These are phyloP conservation scores for Candida pseudocylindracea DNA, from an alignment of 1,139 yeast species.

Conservation along the genomic window DNA sequence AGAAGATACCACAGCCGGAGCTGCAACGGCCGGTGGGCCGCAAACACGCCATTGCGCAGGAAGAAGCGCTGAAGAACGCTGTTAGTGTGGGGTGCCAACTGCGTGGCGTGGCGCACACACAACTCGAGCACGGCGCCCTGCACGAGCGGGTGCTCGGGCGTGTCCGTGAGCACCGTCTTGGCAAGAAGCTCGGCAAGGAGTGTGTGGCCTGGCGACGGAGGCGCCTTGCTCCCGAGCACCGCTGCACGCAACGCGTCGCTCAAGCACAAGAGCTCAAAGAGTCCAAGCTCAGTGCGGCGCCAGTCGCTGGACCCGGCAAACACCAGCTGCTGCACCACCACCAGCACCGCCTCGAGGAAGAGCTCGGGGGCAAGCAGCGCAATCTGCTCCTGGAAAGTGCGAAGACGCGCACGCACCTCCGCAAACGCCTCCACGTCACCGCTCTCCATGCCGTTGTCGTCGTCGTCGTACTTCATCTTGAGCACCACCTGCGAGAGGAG, in stretches of 20 bases:
- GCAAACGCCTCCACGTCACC: slow-evolving; percentile 45
- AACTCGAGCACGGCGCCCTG: slow-evolving; percentile 71
- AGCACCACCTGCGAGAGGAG: slow-evolving; percentile 47
- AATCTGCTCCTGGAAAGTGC: slow-evolving; percentile 66
- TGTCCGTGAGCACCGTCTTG: slow-evolving; percentile 37
- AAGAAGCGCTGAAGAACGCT: slow-evolving; percentile 11
- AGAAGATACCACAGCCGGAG: slow-evolving; percentile 82
- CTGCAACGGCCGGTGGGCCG: slow-evolving; percentile 47
- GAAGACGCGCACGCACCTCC: slow-evolving; percentile 55
- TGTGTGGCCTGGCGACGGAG: too few relatives aligned
- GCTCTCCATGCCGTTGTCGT: slow-evolving; percentile 33
- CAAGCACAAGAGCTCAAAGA: slow-evolving; percentile 56
- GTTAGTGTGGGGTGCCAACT: too few relatives aligned
- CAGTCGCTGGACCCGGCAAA: slow-evolving; percentile 19
- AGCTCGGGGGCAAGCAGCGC: slow-evolving; percentile 56
- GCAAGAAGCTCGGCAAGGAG: slow-evolving; percentile 28
- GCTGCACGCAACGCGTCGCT: slow-evolving; percentile 54
- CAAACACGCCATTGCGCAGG: slow-evolving; percentile 38
- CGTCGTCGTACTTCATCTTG: slow-evolving; percentile 63
- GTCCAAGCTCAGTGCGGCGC: slow-evolving; percentile 72
- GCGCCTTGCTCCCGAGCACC: slow-evolving; percentile 7
- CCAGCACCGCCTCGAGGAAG: slow-evolving; percentile 47
- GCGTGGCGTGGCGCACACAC: slow-evolving; percentile 36
- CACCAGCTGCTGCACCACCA: slow-evolving; percentile 38
- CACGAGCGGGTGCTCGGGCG: slow-evolving; percentile 50